These are phyloP conservation scores for Phlyctochytrium planicorne DNA, from an alignment of 192 early-diverging fungal species.

Conservation along the genomic window DNA sequence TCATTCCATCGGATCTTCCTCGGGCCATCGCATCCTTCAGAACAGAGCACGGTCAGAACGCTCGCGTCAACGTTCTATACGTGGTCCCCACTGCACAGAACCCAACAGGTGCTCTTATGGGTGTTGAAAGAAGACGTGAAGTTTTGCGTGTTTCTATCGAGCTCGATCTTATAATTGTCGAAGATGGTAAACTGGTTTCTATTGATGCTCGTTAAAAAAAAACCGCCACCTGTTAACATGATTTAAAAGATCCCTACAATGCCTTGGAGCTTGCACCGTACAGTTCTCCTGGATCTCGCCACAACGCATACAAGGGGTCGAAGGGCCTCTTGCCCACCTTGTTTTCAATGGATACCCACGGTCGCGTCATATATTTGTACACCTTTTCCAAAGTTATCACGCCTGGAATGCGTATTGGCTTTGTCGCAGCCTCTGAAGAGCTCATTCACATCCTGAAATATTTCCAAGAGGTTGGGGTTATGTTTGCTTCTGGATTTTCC, in stretches of 20 bases:
- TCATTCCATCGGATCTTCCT: conserved; percentile 60
- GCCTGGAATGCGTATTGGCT: conserved; percentile 72
- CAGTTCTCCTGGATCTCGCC: neutral
- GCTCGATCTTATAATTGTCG: conserved; percentile 1
- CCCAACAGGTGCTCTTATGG: conserved; percentile 69
- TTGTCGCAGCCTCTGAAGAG: conserved; percentile 53
- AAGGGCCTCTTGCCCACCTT: conserved; percentile 56
- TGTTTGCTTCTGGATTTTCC: neutral
- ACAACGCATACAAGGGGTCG: conserved; percentile 8
- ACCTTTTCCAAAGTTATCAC: conserved; percentile 78
- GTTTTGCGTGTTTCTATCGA: conserved; percentile 45
- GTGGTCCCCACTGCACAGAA: conserved; percentile 74
- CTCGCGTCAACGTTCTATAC: conserved; percentile 57
- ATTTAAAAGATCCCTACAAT: neutral
- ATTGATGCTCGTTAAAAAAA: too few species aligned
- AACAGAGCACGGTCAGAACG: conserved; percentile 28
- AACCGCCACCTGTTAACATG: too few species aligned
- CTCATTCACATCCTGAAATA: neutral
- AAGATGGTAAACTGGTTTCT: neutral
- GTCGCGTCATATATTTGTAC: conserved; percentile 74
- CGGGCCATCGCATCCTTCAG: conserved; percentile 45
- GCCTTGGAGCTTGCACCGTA: neutral
- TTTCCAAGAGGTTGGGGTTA: neutral
- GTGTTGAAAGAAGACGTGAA: conserved; percentile 60
- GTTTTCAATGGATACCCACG: conserved; percentile 73